These are phyloP conservation scores for Lactarius vividus DNA, from an alignment of 768 basidiomycete species.

Conservation along the genomic window DNA sequence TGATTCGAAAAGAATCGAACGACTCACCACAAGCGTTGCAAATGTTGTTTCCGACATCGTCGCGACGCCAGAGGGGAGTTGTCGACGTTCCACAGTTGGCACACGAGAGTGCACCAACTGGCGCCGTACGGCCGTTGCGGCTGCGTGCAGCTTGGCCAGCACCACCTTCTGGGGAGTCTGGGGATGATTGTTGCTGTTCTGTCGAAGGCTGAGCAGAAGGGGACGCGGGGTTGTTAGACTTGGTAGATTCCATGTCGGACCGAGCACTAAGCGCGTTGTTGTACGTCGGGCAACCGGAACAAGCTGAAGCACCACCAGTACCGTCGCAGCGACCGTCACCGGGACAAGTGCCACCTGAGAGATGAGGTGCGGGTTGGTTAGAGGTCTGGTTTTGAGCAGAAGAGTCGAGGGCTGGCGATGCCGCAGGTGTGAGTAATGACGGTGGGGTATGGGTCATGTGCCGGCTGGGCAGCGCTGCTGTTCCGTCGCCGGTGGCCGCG, in stretches of 20 bases:
- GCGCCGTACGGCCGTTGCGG: conserved; percentile 32
- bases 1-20: conserved; percentile 24
- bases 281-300: conserved; percentile 94
- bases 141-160: conserved; percentile 18
- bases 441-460: conserved; percentile 36
- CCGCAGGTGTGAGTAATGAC: conserved; percentile 34
- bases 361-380: conserved; percentile 20
- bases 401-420: conserved; percentile 35
- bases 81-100: conserved; percentile 88
- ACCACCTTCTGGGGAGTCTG: conserved; percentile 24
- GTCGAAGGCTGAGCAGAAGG: conserved; percentile 30
- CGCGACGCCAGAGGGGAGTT: conserved; percentile 86
- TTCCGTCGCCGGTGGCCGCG: conserved; percentile 34
- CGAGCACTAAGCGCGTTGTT: conserved; percentile 70
- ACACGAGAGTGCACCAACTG: conserved; percentile 77
- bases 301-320: conserved; percentile 89
- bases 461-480: conserved; percentile 32
- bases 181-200: conserved; percentile 18
- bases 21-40: conserved; percentile 93
- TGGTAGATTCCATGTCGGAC: conserved; percentile 37
- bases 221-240: conserved; percentile 29
- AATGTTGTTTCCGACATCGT: conserved; percentile 89
- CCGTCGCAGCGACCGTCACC: conserved; percentile 98
- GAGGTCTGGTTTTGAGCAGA: conserved; percentile 28
- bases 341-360: conserved; percentile 76